Base-by-base conservation (phyloP, 2,329 filamentous ascomycete genomes). In the Xylariaceae sp. region DNA sequence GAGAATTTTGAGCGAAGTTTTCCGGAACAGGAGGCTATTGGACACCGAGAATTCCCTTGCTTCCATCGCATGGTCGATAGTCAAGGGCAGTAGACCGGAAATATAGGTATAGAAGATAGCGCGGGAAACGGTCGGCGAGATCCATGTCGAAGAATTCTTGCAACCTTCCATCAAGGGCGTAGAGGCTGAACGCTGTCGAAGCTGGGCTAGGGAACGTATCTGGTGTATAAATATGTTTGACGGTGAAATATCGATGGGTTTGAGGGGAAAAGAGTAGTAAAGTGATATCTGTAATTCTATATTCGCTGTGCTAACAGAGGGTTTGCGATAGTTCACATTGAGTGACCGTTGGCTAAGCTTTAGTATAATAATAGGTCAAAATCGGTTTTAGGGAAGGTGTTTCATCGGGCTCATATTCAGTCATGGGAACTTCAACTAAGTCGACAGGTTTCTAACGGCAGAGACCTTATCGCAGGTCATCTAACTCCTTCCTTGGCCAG, bases 401-500 rank as follows among this genome's bases (percentile, higher is more conserved):
- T 14, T 7, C 12, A 37, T 37, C 14, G 32, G 32, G 14, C 14
- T 4, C 32, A 37, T 7, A 4, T 37, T 12, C 32, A 37, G 14
- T n/a, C n/a, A 12, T 12, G 32, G 44, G 20, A 46, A 20, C 23
- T 26, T 42, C 16, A 6, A 42, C 7, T 42, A 42, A 6, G 6
- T 16, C 5, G 16, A 18, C 7, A 18, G 18, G 41, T 10, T 44
- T 6, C 14, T 3, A 23, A 5, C 19, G 14, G 18, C 20, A 23
- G 9, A 40, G 37, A 18, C 19, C n/a, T 40, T 19, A 57, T 37
- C 20, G 20, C 50, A 86, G 65, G 62, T 85, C 80, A 50, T 72
- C 79, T 77, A 87, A 79, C 76, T 87, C 83, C 3, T 75, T 74
- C 46, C 79, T 76, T 7, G 85, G 84, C 70, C 77, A 88, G 65